These are phyloP conservation scores for Cercospora citrullina DNA, from an alignment of 2,329 filamentous ascomycete genomes.

Conservation along the genomic window DNA sequence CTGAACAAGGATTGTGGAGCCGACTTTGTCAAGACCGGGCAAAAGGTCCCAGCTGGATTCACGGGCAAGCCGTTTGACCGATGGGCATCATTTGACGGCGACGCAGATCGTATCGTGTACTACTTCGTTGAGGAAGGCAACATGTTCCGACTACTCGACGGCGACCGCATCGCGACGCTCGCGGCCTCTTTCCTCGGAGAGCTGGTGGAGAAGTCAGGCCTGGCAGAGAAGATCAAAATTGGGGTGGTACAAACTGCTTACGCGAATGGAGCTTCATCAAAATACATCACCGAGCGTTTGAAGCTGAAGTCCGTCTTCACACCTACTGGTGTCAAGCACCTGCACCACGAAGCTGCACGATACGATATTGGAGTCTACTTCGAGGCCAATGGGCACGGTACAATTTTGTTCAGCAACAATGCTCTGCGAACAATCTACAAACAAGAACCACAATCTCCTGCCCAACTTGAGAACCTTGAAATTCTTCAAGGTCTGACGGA, in stretches of 20 bases:
- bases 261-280: constrained; percentile 91
- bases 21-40: constrained; percentile 96
- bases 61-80: constrained; percentile 74
- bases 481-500: constrained; percentile 80
- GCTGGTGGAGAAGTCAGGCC: constrained; percentile 74
- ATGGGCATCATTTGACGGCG: constrained; percentile 89
- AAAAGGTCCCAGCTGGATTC: constrained; percentile 80
- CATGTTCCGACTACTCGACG: constrained; percentile 89
- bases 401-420: constrained; percentile 86
- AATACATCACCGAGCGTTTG: constrained; percentile 84
- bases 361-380: constrained; percentile 98
- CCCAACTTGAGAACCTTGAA: constrained; percentile 85
- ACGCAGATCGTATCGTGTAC: constrained; percentile 93
- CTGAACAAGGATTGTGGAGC: constrained; percentile 91
- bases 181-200: constrained; percentile 92
- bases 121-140: constrained; percentile 84
- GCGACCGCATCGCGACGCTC: constrained; percentile 93
- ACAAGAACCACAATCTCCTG: constrained; percentile 83
- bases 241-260: constrained; percentile 97
- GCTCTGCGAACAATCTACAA: constrained; percentile 76
- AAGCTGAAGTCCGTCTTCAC: constrained; percentile 90
- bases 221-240: constrained; percentile 79
- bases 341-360: constrained; percentile 93
- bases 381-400: constrained; percentile 97
- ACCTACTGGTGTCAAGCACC: constrained; percentile 92